Percentiles rank a stretch among this genome's conserved stretches.
Evolutionary conservation across 108 stramenopile genomes (phyloP).

Genomic region (Discostella stelligeroides): DNA sequence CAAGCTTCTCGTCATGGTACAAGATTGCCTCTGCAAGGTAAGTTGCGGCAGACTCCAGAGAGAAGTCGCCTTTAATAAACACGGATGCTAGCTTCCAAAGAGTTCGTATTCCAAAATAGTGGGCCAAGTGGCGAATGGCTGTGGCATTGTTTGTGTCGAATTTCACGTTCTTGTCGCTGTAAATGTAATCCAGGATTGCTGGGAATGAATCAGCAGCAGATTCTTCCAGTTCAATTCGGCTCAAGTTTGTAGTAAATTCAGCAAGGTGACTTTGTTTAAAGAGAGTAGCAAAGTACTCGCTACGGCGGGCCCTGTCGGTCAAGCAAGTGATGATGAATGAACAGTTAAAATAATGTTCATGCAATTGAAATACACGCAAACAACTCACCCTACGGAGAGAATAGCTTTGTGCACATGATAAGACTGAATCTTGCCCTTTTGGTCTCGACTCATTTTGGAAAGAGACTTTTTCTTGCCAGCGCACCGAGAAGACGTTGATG

Average conservation of each 20-base stretch:
- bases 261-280: conserved; percentile 48
- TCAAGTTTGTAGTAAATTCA: conserved; percentile 39
- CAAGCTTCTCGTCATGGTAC: conserved; percentile 53
- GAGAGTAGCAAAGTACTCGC: conserved; percentile 54
- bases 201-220: conserved; percentile 55
- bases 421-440: too few relatives aligned
- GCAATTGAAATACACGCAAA: too few relatives aligned
- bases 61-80: conserved; percentile 49
- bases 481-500: background rate
- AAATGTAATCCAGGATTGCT: conserved; percentile 48
- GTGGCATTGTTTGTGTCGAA: conserved; percentile 49
- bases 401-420: conserved; percentile 57
- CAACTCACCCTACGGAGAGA: conserved; percentile 33
- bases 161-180: conserved; percentile 43
- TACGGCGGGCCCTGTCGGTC: conserved; percentile 29
- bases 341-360: too few relatives aligned
- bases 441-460: too few relatives aligned
- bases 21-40: conserved; percentile 48
- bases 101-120: conserved; percentile 53
- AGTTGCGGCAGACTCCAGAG: conserved; percentile 30
- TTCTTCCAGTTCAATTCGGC: conserved; percentile 40
- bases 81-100: conserved; percentile 48
- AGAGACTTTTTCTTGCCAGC: conserved; percentile 19
- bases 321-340: background rate
- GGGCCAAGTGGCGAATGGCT: conserved; percentile 52